These are phyloP conservation scores for Raddia guianensis DNA, from an alignment of 176 grass and related monocot species.

Conservation along the genomic window DNA sequence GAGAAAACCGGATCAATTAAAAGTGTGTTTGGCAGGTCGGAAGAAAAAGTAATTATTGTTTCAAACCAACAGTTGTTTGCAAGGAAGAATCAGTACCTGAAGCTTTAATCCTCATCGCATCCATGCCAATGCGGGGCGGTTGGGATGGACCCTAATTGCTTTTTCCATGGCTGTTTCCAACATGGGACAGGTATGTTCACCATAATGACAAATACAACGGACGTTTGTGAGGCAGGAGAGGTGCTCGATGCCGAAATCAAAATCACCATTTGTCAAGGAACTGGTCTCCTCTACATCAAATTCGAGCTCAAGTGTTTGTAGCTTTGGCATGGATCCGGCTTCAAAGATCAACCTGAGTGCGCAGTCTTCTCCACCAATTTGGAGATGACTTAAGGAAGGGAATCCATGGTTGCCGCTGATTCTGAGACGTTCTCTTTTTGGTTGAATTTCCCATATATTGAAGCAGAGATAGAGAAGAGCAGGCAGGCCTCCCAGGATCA, in stretches of 20 bases:
- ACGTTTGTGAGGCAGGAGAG: background rate
- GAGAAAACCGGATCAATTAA: background rate
- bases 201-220: background rate
- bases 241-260: slow-evolving; percentile 2
- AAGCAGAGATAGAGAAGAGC: background rate
- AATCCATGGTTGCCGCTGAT: background rate
- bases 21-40: too few species aligned
- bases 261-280: background rate
- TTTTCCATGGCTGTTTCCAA: slow-evolving; percentile 13
- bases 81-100: background rate
- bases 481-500: slow-evolving; percentile 17
- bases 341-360: background rate
- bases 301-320: background rate
- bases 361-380: background rate
- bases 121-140: background rate
- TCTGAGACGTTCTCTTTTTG: background rate
- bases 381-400: background rate
- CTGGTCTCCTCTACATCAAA: background rate
- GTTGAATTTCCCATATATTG: background rate
- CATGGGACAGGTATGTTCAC: background rate
- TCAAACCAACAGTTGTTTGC: background rate
- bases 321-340: slow-evolving; percentile 13
- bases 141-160: background rate
- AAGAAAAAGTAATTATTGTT: background rate
- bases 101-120: background rate